phyloP scores from a whole-genome alignment of 768 basidiomycete genomes.

The Crassisporium funariophilum region DNA sequence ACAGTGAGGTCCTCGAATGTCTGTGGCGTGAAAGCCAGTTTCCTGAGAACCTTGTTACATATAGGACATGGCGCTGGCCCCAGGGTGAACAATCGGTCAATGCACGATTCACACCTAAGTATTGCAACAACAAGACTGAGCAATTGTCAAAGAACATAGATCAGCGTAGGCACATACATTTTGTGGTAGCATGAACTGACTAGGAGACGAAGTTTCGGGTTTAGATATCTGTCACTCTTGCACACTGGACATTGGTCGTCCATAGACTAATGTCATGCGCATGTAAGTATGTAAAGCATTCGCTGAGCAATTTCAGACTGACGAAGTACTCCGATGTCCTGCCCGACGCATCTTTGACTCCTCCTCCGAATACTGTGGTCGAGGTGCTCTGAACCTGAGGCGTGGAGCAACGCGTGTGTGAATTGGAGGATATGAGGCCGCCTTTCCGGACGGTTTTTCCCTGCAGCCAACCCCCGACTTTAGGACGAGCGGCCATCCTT shows the following conservation, averaged over 20 bases:
- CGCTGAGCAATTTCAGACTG: too few species aligned
- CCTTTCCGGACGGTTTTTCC: constrained; percentile 79
- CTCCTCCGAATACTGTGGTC: constrained; percentile 74
- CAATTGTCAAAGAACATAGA: background rate
- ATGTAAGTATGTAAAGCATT: background rate
- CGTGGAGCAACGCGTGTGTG: constrained; percentile 61
- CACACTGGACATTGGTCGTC: constrained; percentile 97
- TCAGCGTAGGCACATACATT: constrained; percentile 60
- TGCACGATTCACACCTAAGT: constrained; percentile 95
- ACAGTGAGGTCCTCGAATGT: constrained; percentile 92
- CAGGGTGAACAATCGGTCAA: constrained; percentile 93
- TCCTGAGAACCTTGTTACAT: constrained; percentile 84
- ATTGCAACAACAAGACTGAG: constrained; percentile 3
- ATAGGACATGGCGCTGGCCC: constrained; percentile 97
- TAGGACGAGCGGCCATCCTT: constrained; percentile 33
- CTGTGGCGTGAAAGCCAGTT: constrained; percentile 93
- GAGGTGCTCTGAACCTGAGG: constrained; percentile 73
- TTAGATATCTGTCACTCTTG: constrained; percentile 94
- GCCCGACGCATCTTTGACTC: constrained; percentile 85
- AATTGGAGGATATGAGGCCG: constrained; percentile 43
- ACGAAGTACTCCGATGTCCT: constrained; percentile 82
- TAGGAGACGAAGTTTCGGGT: constrained; percentile 89
- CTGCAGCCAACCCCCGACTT: constrained; percentile 60
- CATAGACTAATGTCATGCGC: constrained; percentile 56
- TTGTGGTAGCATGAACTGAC: constrained; percentile 99